Base-by-base conservation (phyloP, 1,284 basidiomycete species). In the Pisolithus thermaeus region DNA sequence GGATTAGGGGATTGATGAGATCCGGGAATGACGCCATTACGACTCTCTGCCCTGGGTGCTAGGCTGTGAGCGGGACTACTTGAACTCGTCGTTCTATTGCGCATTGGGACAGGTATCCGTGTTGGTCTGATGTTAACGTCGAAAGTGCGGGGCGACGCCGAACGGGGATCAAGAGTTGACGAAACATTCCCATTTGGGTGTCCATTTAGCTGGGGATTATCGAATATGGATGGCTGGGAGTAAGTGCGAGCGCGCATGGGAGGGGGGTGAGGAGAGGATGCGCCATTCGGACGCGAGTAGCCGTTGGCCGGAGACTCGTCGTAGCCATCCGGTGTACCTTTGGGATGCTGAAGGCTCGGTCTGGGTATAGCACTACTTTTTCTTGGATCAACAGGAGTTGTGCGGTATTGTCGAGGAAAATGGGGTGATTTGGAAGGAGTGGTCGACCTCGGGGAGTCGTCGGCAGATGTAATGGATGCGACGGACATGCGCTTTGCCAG, bases 401-500 rank as follows among this genome's bases (percentile, higher is more conserved):
- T 48, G 18, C 56, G 41, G 47, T 55, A 46, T 57, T 66, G 58
- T 40, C 57, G 63, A 16, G 59, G 53, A 36, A 54, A 37, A 37
- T 55, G 56, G 7, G 53, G 58, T 8, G 63, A 54, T 23, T 42
- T 48, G 3, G 64, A 53, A 35, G 54, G 61, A 16, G 49, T 49
- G 20, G 47, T 20, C 23, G 61, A 54, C 28, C 52, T 46, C 28
- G 57, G 61, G 6, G 67, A 59, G 50, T 76, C 76, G 60, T 73
- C 74, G n/a, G 59, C 40, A 4, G 82, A 81, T 20, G 74, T 71
- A 46, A 87, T 73, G 45, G 87, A 87, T 28, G 83, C 75, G 55
- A 82, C 78, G 49, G 87, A 89, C 65, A 90, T 80, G 53, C 87
- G 81, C 58, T 79, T 82, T 35, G 87, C 74, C 54, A 90, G 73